Evolutionary conservation across 441 rosid genomes (phyloP), one percentile per base, ranked within the genome.

Genomic region (Syzygium syzygioides): DNA sequence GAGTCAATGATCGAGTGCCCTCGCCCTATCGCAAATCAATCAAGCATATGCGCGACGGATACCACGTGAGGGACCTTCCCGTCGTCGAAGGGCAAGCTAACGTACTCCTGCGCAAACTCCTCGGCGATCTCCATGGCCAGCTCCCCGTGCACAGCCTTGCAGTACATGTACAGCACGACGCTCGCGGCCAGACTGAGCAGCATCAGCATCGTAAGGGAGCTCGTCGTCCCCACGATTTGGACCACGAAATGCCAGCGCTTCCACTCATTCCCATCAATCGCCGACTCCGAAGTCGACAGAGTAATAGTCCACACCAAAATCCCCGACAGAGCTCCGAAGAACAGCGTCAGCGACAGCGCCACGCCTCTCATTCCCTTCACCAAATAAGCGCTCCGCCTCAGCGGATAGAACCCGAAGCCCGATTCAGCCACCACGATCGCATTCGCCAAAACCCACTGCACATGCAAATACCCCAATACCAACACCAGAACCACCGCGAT

Each of bases 341-440:
- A 90, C 66, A 95, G 28, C 60, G 90, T 11, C 50, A 94, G 64
- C 86, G 90, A 91, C 9, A 94, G 62, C 87, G 95, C 91, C 87
- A 94, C 92, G 23, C 91, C 7, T 88, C 76, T 93, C 94, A 92
- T 89, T 55, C 98, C 97, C 76, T 90, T 91, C 14, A 94, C 87
- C 88, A 96, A 89, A 55, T 26, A 71, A 37, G 85, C 59, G 85
- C 99, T 96, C 88, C 98, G 91, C 88, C 92, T 93, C 86, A 98
- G 89, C 50, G 99, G 94, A n/a, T 90, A 57, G 45, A 94, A 55
- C 5, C 97, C 98, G 95, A 94, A 96, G 86, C 90, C 90, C 1
- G 96, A 94, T 85, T 98, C 99, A 32, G 95, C 94, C 60, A 96
- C 99, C 84, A 92, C 97, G n/a, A 96, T 9, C 18, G 92, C 96